These are phyloP conservation scores for Barbarea vulgaris DNA, from an alignment of 345 rosid genomes.

Conservation along the genomic window DNA sequence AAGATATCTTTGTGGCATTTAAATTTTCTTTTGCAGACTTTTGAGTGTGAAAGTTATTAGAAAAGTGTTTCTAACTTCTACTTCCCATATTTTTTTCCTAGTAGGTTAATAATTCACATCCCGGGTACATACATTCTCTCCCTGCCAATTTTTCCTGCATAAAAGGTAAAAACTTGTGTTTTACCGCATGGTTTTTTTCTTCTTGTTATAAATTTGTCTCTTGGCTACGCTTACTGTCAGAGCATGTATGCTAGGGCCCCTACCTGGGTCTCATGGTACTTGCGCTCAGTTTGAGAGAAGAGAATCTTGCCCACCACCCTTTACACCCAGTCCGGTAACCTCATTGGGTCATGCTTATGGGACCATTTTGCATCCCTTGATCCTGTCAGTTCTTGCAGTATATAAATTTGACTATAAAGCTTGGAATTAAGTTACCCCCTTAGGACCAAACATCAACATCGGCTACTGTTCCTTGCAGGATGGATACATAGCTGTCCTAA, in stretches of 20 bases:
- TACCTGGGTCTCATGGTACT: conserved; percentile 46
- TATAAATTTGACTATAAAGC: conserved; percentile 45
- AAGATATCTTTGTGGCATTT: conserved; percentile 36
- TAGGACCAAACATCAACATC: conserved; percentile 32
- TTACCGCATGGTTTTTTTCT: conserved; percentile 32
- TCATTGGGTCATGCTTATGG: conserved; percentile 44
- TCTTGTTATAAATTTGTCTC: conserved; percentile 18
- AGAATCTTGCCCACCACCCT: conserved; percentile 37
- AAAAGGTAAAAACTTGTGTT: conserved; percentile 31
- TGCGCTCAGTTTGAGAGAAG: conserved; percentile 38
- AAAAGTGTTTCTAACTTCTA: conserved; percentile 35
- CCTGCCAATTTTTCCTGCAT: conserved; percentile 18
- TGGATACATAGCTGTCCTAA: conserved; percentile 19
- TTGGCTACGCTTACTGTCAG: conserved; percentile 32
- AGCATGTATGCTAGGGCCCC: conserved; percentile 53
- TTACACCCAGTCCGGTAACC: conserved; percentile 27
- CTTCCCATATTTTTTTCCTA: conserved; percentile 14
- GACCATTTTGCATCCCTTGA: conserved; percentile 51
- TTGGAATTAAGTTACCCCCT: conserved; percentile 26
- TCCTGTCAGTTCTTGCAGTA: conserved; percentile 36
- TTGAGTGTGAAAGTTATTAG: conserved; percentile 40
- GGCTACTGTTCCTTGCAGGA: conserved; percentile 22
- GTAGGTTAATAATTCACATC: conserved; percentile 29
- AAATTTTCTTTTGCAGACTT: conserved; percentile 25
- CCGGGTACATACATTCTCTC: conserved; percentile 4